Conservation (phyloP, 495 filamentous ascomycete species). For the Penicillium coffeae region DNA sequence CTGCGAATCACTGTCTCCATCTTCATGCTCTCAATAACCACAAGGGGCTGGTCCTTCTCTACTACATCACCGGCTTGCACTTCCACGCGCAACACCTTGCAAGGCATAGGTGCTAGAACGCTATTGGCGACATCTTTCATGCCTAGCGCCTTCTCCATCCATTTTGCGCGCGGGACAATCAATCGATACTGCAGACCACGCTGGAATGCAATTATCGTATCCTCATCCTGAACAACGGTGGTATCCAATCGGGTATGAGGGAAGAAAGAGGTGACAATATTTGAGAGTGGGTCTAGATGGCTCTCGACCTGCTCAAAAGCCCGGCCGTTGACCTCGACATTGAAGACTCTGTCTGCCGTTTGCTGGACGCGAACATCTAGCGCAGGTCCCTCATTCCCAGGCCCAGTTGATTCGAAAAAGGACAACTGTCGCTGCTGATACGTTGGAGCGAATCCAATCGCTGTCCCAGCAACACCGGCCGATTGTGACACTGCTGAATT, state of each 20-base stretch:
- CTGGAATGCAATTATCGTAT: constrained; percentile 76
- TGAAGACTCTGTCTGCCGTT: constrained; percentile 57
- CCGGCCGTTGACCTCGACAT: constrained; percentile 55
- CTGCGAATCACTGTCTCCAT: constrained; percentile 98
- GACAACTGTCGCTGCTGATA: constrained; percentile 54
- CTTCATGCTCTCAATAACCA: constrained; percentile 99
- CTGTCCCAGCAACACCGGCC: constrained; percentile 23
- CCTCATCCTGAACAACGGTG: constrained; percentile 67
- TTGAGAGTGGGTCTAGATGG: constrained; percentile 31
- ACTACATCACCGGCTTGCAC: constrained; percentile 77
- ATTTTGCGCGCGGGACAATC: constrained; percentile 61
- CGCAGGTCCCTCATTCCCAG: constrained; percentile 30
- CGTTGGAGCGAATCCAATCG: constrained; percentile 51
- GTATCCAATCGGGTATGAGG: constrained; percentile 76
- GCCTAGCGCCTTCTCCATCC: constrained; percentile 84
- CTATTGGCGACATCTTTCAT: constrained; percentile 76
- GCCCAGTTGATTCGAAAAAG: constrained; percentile 39
- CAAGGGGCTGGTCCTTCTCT: constrained; percentile 79
- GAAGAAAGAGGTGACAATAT: constrained; percentile 56
- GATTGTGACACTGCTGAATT: constrained; percentile 14
- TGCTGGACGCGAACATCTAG: constrained; percentile 68
- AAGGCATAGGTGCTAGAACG: constrained; percentile 90
- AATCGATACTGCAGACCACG: constrained; percentile 74
- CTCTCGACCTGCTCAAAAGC: constrained; percentile 45
- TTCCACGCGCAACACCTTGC: constrained; percentile 84